Conservation (phyloP, 208 protist species). For the Crithidia mellificae region DNA sequence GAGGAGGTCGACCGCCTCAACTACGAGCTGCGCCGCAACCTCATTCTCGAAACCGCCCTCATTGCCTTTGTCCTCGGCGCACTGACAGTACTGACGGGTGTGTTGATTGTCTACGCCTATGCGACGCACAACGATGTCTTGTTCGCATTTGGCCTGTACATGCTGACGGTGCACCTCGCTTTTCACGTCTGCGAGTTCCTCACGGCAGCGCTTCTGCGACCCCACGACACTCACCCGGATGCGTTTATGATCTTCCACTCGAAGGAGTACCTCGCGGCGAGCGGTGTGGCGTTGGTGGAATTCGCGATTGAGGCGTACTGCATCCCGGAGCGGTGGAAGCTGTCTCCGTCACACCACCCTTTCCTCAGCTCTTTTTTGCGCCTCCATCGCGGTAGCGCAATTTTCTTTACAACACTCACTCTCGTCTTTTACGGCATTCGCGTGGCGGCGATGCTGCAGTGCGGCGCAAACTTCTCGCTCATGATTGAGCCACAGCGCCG, state of each 20-base stretch:
- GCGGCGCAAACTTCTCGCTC: slow-evolving; percentile 83
- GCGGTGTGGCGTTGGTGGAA: slow-evolving; percentile 45
- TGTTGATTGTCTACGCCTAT: slow-evolving; percentile 46
- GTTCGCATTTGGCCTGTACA: slow-evolving; percentile 64
- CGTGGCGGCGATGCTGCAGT: slow-evolving; percentile 82
- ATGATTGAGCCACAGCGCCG: slow-evolving; percentile 71
- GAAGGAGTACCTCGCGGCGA: slow-evolving; percentile 59
- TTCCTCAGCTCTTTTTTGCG: slow-evolving; percentile 34
- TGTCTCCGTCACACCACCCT: slow-evolving; percentile 4
- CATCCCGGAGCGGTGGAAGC: slow-evolving; percentile 66
- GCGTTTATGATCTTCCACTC: slow-evolving; percentile 90
- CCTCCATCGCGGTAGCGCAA: slow-evolving; percentile 36
- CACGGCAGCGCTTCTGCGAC: slow-evolving; percentile 40
- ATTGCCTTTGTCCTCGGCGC: slow-evolving; percentile 65
- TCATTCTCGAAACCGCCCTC: slow-evolving; percentile 53
- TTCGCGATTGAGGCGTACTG: slow-evolving; percentile 72
- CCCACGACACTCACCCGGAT: slow-evolving; percentile 69
- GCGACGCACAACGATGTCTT: slow-evolving; percentile 30
- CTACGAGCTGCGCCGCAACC: slow-evolving; percentile 37
- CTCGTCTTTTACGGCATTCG: slow-evolving; percentile 70
- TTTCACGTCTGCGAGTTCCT: slow-evolving; percentile 89
- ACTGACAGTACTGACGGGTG: slow-evolving; percentile 29
- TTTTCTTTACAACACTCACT: slow-evolving; percentile 46
- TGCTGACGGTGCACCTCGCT: slow-evolving; percentile 53
- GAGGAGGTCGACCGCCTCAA: slow-evolving; percentile 14